These are phyloP conservation scores for Podila minutissima DNA, from an alignment of 192 early-diverging fungal genomes.

Conservation along the genomic window DNA sequence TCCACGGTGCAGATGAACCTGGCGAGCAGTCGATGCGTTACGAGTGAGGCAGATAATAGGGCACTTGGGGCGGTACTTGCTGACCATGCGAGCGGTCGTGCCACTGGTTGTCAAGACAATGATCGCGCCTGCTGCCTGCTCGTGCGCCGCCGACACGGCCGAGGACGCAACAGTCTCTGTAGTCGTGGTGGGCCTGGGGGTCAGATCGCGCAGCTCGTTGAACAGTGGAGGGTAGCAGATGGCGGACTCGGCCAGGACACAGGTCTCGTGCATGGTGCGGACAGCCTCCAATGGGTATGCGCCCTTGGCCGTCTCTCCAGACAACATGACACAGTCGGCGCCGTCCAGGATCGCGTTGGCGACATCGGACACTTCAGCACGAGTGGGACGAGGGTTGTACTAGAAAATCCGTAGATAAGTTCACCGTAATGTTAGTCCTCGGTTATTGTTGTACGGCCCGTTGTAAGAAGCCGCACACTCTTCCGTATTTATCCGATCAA, in stretches of 20 bases:
- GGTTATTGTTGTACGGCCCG: background rate
- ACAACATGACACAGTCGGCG: conserved; percentile 96
- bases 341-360: conserved; percentile 96
- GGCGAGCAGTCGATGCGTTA: conserved; percentile 69
- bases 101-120: conserved; percentile 90
- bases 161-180: conserved; percentile 91
- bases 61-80: conserved; percentile 91
- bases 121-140: conserved; percentile 83
- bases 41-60: conserved; percentile 90
- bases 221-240: conserved; percentile 92
- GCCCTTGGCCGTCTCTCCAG: conserved; percentile 95
- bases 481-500: background rate
- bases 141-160: conserved; percentile 81
- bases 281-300: conserved; percentile 86
- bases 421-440: background rate
- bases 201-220: conserved; percentile 79
- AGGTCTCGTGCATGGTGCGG: conserved; percentile 71
- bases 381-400: conserved; percentile 93
- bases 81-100: conserved; percentile 80
- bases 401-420: background rate
- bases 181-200: conserved; percentile 78
- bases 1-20: conserved; percentile 77
- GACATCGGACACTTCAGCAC: conserved; percentile 96
- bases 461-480: background rate
- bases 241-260: conserved; percentile 87